These are phyloP conservation scores for Aphanomyces astaci DNA, from an alignment of 352 stramenopile genomes.

Conservation along the genomic window DNA sequence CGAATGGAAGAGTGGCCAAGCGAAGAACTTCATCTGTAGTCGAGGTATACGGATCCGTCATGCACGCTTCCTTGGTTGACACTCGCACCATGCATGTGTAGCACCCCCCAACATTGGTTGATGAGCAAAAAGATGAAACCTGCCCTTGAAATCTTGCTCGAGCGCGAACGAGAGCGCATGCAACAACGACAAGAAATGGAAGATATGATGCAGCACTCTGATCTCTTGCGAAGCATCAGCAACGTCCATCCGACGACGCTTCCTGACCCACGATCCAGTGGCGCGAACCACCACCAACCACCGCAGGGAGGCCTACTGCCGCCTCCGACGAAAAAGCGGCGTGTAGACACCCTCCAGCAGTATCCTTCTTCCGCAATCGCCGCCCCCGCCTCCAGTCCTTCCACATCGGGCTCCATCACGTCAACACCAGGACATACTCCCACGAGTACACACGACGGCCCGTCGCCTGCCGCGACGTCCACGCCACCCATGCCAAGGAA, in stretches of 20 bases:
- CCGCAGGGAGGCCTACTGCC: not conserved
- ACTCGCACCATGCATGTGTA: not conserved
- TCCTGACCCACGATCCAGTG: not conserved
- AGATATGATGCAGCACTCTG: slow-evolving; percentile 24
- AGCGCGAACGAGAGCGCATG: slow-evolving; percentile 15
- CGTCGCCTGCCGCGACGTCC: not conserved
- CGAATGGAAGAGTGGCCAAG: not conserved
- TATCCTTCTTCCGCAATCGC: not conserved
- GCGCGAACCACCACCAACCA: not conserved
- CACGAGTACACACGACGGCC: not conserved
- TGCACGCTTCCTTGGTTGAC: not conserved
- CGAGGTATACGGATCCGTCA: not conserved
- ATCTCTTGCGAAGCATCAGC: slow-evolving; percentile 19
- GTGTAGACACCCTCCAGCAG: not conserved
- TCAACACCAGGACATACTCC: not conserved
- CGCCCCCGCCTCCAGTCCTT: not conserved
- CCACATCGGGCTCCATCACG: not conserved
- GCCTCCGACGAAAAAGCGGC: not conserved
- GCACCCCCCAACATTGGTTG: not conserved
- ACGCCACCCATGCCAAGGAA: slow-evolving; percentile 10
- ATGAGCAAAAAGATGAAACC: slow-evolving; percentile 23
- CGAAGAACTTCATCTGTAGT: not conserved
- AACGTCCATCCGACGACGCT: not conserved
- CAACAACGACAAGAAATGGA: slow-evolving; percentile 22
- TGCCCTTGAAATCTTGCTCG: slow-evolving; percentile 17